These are phyloP conservation scores for Remersonia thermophila DNA, from an alignment of 2,329 filamentous ascomycete genomes.

Conservation along the genomic window DNA sequence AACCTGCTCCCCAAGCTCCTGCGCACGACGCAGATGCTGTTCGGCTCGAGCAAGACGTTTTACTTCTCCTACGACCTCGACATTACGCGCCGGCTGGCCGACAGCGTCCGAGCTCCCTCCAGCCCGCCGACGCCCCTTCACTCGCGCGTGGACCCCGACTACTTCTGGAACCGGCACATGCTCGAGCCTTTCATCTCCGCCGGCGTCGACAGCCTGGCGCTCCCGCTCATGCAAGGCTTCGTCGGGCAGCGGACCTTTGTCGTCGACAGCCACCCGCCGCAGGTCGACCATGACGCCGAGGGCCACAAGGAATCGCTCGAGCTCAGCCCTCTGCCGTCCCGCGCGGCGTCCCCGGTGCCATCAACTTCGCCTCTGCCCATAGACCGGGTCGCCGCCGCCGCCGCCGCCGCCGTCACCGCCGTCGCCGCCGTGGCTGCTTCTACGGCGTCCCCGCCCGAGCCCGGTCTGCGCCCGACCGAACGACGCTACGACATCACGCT, in stretches of 20 bases:
- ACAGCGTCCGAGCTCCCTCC: constrained; percentile 22
- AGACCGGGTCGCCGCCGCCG: background rate
- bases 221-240: constrained; percentile 90
- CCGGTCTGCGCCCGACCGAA: constrained; percentile 33
- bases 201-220: constrained; percentile 56
- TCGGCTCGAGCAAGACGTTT: constrained; percentile 72
- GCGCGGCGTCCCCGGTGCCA: no score
- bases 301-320: constrained; percentile 30
- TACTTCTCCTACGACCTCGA: constrained; percentile 95
- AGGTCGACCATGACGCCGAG: constrained; percentile 31
- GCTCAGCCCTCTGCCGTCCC: constrained; percentile 15
- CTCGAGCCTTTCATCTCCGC: constrained; percentile 59
- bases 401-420: constrained; percentile 9
- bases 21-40: constrained; percentile 71
- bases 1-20: constrained; percentile 72
- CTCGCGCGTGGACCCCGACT: constrained; percentile 60
- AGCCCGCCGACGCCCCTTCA: constrained; percentile 47
- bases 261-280: constrained; percentile 50
- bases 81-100: constrained; percentile 56
- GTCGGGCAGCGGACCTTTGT: constrained; percentile 76
- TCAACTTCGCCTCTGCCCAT: constrained; percentile 13
- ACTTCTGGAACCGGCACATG: constrained; percentile 84
- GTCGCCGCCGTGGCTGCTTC: background rate
- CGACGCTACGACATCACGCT: constrained; percentile 67
- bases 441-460: constrained; percentile 17